Evolutionary conservation across 306 rosid species (phyloP).

Genomic region (Acacia acuminata): DNA sequence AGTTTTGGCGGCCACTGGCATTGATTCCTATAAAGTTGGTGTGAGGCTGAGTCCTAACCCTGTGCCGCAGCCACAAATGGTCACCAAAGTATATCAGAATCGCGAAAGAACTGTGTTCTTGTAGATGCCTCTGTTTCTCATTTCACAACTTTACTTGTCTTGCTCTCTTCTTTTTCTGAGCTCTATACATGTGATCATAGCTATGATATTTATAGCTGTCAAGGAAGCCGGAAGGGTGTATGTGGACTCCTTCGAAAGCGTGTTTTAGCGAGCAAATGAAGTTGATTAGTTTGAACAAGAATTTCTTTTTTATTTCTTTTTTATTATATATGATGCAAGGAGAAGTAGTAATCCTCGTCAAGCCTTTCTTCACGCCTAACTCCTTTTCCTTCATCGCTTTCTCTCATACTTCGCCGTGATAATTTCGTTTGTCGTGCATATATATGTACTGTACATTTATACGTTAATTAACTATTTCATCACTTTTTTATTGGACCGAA

Average conservation of each 20-base stretch:
- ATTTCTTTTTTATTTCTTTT: no score
- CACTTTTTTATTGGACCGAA: neutral
- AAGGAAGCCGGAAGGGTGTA: constrained; percentile 31
- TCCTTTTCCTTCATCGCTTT: neutral
- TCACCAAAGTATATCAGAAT: constrained; percentile 54
- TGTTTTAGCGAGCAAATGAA: constrained; percentile 28
- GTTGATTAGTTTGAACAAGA: neutral
- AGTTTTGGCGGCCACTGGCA: constrained; percentile 68
- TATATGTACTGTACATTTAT: neutral
- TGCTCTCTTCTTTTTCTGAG: neutral
- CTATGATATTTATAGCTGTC: constrained; percentile 40
- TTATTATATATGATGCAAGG: neutral
- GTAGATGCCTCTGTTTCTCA: neutral
- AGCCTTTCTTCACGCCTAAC: neutral
- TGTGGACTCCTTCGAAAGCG: constrained; percentile 47
- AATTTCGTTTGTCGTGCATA: neutral
- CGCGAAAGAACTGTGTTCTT: constrained; percentile 44
- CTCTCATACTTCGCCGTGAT: neutral
- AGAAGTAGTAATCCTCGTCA: neutral
- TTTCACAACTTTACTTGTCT: neutral
- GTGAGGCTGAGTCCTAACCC: constrained; percentile 65
- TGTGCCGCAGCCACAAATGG: constrained; percentile 84
- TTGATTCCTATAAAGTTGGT: constrained; percentile 83
- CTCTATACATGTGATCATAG: neutral
- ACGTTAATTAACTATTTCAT: neutral